phyloP scores from a whole-genome alignment of 2,329 filamentous ascomycete genomes.

The Tolypocladium tropicale region DNA sequence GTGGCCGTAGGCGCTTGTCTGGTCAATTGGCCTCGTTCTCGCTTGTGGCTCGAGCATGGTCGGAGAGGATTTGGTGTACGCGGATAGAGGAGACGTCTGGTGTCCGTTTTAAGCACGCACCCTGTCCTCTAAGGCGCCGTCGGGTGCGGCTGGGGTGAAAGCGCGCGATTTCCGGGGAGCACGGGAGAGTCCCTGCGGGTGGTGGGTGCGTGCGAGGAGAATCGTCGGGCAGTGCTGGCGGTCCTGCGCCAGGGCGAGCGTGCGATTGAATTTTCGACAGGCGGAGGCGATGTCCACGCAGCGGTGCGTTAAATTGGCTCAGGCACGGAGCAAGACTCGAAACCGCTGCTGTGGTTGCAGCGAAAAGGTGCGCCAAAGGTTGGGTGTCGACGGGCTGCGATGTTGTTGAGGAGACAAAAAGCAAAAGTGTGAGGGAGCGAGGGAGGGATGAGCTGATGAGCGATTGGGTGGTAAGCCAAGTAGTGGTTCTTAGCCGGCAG shows the following conservation, averaged over 20 bases:
- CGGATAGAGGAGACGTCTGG: not conserved
- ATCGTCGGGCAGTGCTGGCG: not conserved
- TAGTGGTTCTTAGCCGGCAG: not conserved
- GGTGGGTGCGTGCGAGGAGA: not conserved
- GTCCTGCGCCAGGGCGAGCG: not conserved
- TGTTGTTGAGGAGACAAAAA: not conserved
- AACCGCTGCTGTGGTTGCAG: not conserved
- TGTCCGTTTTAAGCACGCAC: not conserved
- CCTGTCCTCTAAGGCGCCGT: not conserved
- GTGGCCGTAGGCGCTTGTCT: constrained; percentile 35
- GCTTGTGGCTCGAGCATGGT: constrained; percentile 22
- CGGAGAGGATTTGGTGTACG: not conserved
- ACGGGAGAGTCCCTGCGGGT: not conserved
- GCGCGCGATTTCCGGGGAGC: not conserved
- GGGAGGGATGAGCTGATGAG: not conserved
- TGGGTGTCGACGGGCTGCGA: not conserved
- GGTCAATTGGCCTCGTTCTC: constrained; percentile 21
- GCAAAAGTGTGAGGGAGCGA: constrained; percentile 3
- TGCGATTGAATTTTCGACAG: not conserved
- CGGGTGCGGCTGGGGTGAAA: not conserved
- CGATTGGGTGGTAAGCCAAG: not conserved
- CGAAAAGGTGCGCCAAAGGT: not conserved
- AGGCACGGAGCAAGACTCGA: not conserved
- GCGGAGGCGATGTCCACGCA: not conserved
- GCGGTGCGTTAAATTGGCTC: too few relatives aligned